phyloP scores from a whole-genome alignment of 805 yeast species.

The Wickerhamiella lipophila region DNA sequence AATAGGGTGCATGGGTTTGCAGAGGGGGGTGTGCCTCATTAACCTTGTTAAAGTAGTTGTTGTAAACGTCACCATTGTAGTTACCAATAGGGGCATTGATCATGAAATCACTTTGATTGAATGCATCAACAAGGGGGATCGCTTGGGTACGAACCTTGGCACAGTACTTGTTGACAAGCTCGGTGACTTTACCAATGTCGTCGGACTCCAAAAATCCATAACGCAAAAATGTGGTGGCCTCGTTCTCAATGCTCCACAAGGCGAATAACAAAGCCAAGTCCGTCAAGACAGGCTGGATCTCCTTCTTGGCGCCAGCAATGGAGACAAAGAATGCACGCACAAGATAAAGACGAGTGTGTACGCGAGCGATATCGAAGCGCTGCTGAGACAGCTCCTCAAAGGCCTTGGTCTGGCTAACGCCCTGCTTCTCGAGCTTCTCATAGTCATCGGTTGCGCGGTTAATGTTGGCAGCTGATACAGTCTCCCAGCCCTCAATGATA shows the following conservation, averaged over 20 bases:
- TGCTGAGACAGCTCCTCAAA: slow-evolving; percentile 32
- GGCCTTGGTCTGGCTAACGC: slow-evolving; percentile 25
- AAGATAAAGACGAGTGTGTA: slow-evolving; percentile 31
- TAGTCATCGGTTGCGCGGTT: slow-evolving; percentile 27
- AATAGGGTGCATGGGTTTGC: slow-evolving; percentile 49
- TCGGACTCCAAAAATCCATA: slow-evolving; percentile 41
- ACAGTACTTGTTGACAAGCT: slow-evolving; percentile 36
- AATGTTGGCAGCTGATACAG: slow-evolving; percentile 27
- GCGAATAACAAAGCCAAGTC: slow-evolving; percentile 35
- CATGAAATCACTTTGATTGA: slow-evolving; percentile 64
- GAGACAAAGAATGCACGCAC: slow-evolving; percentile 25
- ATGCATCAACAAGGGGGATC: slow-evolving; percentile 67
- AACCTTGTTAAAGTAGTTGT: slow-evolving; percentile 51
- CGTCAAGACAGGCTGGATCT: slow-evolving; percentile 14
- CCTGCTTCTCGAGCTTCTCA: slow-evolving; percentile 20
- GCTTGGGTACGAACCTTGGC: slow-evolving; percentile 48
- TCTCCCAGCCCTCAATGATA: slow-evolving; percentile 30
- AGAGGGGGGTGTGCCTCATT: slow-evolving; percentile 36
- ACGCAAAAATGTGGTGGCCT: slow-evolving; percentile 59
- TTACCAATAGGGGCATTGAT: slow-evolving; percentile 70
- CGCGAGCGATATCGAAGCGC: slow-evolving; percentile 31
- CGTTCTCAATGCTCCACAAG: slow-evolving; percentile 50
- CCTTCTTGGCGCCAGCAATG: slow-evolving; percentile 14
- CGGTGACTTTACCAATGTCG: slow-evolving; percentile 33
- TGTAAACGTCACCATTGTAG: slow-evolving; percentile 69